Base-by-base conservation (phyloP, 768 basidiomycete species). In the Hypholoma sublateritium region DNA sequence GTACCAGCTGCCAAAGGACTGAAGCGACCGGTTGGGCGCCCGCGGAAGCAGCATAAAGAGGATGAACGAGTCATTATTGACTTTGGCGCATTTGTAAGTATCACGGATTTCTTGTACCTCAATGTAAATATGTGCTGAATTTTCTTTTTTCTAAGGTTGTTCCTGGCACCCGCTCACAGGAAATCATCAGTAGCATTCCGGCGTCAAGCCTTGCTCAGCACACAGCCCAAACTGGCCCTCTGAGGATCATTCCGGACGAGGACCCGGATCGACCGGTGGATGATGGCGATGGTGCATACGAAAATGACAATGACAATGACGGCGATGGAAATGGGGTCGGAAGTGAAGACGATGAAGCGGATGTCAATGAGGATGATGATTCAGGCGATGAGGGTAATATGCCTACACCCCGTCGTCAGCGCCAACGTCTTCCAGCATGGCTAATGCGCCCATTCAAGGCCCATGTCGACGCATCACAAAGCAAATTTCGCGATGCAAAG, bases 181-280 rank as follows among this genome's bases (percentile, higher is more conserved):
- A 28, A 28, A 28, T 28, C 7, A 28, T 28, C 3, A 4, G 25
- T 7, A 28, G 25, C 7, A 28, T 28, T 7, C 25, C 25, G 25
- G 25, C 25, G 3, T 7, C 25, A 28, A 28, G 25, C 25, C 25
- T 28, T 28, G 25, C 25, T 28, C 25, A 28, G 25, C 25, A 7
- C 25, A 28, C 25, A 7, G 25, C 25, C 25, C 25, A 28, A 7
- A 28, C 25, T 7, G 25, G 25, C 3, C 25, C 7, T 4, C 3
- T 28, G 25, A 28, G 11, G 3, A 22, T 62, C 57, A 43, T 65
- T 65, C 22, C 58, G 21, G 44, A 46, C 4, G 34, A 47, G 21
- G 54, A 47, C 22, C 54, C 43, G 16, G 19, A 48, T 22, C 28
- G 46, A 16, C 45, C 44, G 12, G 44, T 55, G 4, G 39, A 53